Evolutionary conservation across 306 rosid species (phyloP).

Genomic region (Bauhinia variegata): DNA sequence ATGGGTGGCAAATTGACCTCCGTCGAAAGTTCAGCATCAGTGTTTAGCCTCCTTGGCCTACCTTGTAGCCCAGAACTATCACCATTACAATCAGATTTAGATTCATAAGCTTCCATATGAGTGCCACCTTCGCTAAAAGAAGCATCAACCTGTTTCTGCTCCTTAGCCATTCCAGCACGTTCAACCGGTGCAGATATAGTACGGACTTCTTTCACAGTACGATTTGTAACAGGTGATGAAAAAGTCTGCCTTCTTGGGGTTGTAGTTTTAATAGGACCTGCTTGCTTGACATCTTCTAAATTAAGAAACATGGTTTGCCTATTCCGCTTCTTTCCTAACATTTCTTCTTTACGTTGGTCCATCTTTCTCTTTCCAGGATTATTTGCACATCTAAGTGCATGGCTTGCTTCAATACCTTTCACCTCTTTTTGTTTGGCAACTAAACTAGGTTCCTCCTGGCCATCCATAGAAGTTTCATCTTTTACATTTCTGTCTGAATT

Average conservation of each 20-base stretch:
- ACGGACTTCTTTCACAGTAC: conserved; percentile 77
- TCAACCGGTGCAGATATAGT: conserved; percentile 58
- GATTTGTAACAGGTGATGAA: conserved; percentile 62
- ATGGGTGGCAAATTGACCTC: conserved; percentile 70
- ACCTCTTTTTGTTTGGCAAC: conserved; percentile 74
- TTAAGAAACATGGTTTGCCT: conserved; percentile 95
- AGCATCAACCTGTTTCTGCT: conserved; percentile 64
- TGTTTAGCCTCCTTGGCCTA: conserved; percentile 67
- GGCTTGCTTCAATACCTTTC: conserved; percentile 83
- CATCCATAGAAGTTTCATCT: conserved; percentile 61
- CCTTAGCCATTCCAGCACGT: conserved; percentile 62
- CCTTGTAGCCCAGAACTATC: conserved; percentile 59
- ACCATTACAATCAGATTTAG: conserved; percentile 71
- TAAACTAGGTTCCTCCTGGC: conserved; percentile 62
- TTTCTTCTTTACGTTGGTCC: conserved; percentile 82
- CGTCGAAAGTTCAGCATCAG: conserved; percentile 58
- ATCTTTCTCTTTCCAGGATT: conserved; percentile 83
- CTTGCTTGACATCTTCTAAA: conserved; percentile 95
- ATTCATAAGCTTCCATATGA: conserved; percentile 56
- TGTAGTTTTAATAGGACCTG: conserved; percentile 85
- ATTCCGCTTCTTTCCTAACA: conserved; percentile 92
- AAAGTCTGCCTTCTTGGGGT: conserved; percentile 88
- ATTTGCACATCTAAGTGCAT: conserved; percentile 76
- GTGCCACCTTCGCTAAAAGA: conserved; percentile 62
- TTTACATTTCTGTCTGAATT: conserved; percentile 61